Evolutionary conservation across 176 grass and related monocot species (phyloP), one percentile per base, ranked within the genome.

Genomic region (Pontederia paniculata): DNA sequence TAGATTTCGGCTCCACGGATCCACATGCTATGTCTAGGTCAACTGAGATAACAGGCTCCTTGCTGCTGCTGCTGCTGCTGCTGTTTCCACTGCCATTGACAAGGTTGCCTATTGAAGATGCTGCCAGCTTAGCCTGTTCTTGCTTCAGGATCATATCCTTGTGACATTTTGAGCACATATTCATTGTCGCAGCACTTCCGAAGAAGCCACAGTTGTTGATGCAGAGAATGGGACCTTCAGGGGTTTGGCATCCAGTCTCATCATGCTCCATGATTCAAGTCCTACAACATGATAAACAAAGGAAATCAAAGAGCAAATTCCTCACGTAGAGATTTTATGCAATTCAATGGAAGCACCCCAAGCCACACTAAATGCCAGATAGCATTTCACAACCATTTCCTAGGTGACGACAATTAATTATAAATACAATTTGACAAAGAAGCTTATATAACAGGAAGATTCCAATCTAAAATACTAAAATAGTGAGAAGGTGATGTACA

Each of bases 161-260:
- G 65, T 97, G 86, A 69, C 93, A 97, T 77, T 97, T 97, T 65
- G 93, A 97, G 55, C 93, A 97, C 93, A 97, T 97, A 62, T 97
- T 90, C 80, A 86, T 86, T 5, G 86, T 97, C 0, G 93, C 71
- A 0, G 80, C 77, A 3, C 86, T 91, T 20, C 93, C 93, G 0
- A 97, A 97, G 74, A 97, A 97, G 12, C 93, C 86, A 7, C 93
- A 97, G 41, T 97, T 97, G 71, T 97, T 97, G 76, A 97, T 55
- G 86, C 93, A 97, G 8, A 91, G 86, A 52, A 91, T 97, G 0
- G 93, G 86, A 9, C 86, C 86, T 58, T 97, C 86, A 3, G 52
- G 77, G 23, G 86, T 68, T 42, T 87, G 83, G 80, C 83, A 97
- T 54, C 86, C 93, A 20, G 86, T 82, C 69, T 81, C 78, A 69